These are phyloP conservation scores for Calcarisporium arbuscula DNA, from an alignment of 2,329 filamentous ascomycete species.

Conservation along the genomic window DNA sequence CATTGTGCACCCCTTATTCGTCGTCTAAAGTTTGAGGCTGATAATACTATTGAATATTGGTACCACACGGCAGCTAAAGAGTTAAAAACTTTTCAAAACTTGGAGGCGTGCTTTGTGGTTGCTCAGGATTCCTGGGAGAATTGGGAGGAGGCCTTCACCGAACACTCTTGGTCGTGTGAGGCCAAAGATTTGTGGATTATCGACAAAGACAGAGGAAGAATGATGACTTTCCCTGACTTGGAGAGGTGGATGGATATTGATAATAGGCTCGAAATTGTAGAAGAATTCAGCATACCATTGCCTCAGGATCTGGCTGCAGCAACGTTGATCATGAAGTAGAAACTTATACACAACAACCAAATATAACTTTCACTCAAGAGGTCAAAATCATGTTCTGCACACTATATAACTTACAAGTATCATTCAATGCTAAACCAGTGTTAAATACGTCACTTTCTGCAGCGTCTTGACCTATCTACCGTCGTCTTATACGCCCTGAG, in stretches of 20 bases:
- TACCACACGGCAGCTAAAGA: neutral
- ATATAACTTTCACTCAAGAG: no score
- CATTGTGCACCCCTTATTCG: neutral
- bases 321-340: no score
- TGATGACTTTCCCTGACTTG: neutral
- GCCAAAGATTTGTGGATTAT: conserved; percentile 1
- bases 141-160: neutral
- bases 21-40: neutral
- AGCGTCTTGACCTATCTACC: no score
- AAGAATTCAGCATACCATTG: neutral
- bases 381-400: no score
- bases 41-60: neutral
- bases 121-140: neutral
- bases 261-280: neutral
- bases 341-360: no score
- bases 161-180: neutral
- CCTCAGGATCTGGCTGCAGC: no score
- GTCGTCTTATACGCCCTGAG: no score
- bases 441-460: no score
- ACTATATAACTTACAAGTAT: no score
- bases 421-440: no score
- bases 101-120: neutral
- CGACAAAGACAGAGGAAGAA: neutral
- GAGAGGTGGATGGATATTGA: neutral
- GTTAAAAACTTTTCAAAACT: neutral